These are phyloP conservation scores for Silybum marianum DNA, from an alignment of 129 eudicot genomes.

Conservation along the genomic window DNA sequence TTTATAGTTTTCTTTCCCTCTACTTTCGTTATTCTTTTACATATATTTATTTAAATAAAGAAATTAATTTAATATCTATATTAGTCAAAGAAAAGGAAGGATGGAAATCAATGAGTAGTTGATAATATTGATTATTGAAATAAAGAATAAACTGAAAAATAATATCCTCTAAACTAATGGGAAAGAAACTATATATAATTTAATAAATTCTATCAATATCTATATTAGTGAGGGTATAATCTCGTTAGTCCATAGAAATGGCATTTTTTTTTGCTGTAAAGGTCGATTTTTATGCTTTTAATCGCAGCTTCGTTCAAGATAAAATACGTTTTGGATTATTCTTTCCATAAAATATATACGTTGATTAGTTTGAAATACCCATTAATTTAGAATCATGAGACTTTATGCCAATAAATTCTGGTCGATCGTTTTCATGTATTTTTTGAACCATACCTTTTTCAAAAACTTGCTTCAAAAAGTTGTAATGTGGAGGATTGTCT, in stretches of 20 bases:
- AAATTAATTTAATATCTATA: too few species aligned
- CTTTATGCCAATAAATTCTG: slow-evolving; percentile 11
- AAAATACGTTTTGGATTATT: slow-evolving; percentile 6
- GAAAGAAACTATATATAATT: neutral
- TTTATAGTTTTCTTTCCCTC: too few species aligned
- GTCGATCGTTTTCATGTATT: slow-evolving; percentile 21
- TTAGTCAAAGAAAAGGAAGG: neutral
- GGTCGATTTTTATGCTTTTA: slow-evolving; percentile 18
- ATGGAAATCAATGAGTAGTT: neutral
- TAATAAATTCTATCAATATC: neutral
- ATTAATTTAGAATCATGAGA: slow-evolving; percentile 3
- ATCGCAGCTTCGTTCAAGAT: neutral
- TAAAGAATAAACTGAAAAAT: neutral
- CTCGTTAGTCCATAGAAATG: slow-evolving; percentile 15
- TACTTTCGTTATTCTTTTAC: too few species aligned
- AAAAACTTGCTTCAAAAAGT: slow-evolving; percentile 11
- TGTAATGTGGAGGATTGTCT: slow-evolving; percentile 15
- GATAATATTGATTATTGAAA: neutral
- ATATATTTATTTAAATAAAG: too few species aligned
- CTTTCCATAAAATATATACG: neutral
- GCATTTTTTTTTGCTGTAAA: slow-evolving; percentile 13
- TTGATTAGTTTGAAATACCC: slow-evolving; percentile 21
- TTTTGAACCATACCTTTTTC: slow-evolving; percentile 24
- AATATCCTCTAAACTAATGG: neutral
- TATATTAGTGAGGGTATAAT: neutral